Evolutionary conservation across 108 stramenopile genomes (phyloP), one percentile per base, ranked within the genome.

Genomic region (Tribonema minus): DNA sequence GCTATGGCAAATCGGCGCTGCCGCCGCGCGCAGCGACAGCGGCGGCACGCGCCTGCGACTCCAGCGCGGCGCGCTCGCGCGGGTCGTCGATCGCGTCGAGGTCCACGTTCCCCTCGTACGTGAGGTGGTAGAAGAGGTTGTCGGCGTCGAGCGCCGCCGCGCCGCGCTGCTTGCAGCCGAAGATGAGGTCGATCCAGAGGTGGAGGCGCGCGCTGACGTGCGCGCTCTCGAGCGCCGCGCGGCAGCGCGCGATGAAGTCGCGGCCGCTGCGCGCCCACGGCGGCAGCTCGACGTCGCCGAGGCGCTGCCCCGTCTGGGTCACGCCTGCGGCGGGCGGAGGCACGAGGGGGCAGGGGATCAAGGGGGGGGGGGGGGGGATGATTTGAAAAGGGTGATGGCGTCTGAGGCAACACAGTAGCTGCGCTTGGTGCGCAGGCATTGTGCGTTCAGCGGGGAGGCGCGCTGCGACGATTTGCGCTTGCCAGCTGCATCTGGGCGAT

Each of bases 161-260:
- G 32, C 97, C 97, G 31, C 93, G 88, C 62, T 94, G 93, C 62
- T 87, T 91, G 70, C 70, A 82, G 25, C 98, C 98, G 80, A 99
- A 99, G 34, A 98, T 92, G 58, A 99, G 88, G 72, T 99, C 98
- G 67, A 99, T 96, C 98, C 98, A 99, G 67, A 84, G 63, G 25
- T 96, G 96, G 28, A 99, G 81, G 63, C 88, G 86, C 64, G 65
- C 64, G 1, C 92, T 89, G 38, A 93, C 94, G 66, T 92, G 80
- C 12, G 93, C 91, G 25, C 92, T 95, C 82, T 99, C 98, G 26
- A 99, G 86, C 2, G 98, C 98, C 58, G 86, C 84, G 15, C 92
- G 82, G 86, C 92, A 90, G 67, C 90, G 90, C 46, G 82, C 82
- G 7, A 99, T 72, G 75, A 96, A 99, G 68, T 96, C 92, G 58